Conservation (phyloP, 495 filamentous ascomycete species). For the Podospora pseudocomata region DNA sequence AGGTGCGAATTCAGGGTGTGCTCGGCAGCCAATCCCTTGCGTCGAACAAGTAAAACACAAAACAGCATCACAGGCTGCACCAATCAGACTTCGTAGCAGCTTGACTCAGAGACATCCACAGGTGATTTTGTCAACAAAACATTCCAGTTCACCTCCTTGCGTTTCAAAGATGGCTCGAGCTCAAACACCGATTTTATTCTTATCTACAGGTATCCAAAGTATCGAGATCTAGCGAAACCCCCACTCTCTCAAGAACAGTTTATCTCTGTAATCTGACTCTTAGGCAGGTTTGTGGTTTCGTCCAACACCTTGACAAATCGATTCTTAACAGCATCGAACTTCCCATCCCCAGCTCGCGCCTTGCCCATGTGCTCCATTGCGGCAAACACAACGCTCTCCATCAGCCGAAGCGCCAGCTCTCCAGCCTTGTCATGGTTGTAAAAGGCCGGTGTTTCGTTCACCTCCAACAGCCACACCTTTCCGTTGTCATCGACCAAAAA, state of each 20-base stretch:
- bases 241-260: not conserved
- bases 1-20: not conserved
- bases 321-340: conserved; percentile 19
- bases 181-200: not conserved
- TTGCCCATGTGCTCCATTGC: conserved; percentile 49
- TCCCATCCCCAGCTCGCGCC: conserved; percentile 16
- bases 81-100: not conserved
- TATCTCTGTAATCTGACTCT: conserved; percentile 26
- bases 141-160: not conserved
- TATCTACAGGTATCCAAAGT: not conserved
- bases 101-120: not conserved
- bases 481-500: conserved; percentile 61
- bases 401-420: conserved; percentile 59
- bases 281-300: conserved; percentile 25
- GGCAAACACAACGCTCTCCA: conserved; percentile 58
- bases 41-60: not conserved
- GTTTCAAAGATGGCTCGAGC: no score
- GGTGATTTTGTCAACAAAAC: not conserved
- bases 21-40: not conserved
- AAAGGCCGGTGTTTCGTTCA: conserved; percentile 83
- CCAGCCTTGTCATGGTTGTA: conserved; percentile 64
- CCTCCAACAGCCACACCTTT: conserved; percentile 62
- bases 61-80: not conserved
- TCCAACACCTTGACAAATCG: conserved; percentile 38
- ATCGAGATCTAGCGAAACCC: no score